phyloP scores from a whole-genome alignment of 495 filamentous ascomycete species.

The Penicillium salamii region DNA sequence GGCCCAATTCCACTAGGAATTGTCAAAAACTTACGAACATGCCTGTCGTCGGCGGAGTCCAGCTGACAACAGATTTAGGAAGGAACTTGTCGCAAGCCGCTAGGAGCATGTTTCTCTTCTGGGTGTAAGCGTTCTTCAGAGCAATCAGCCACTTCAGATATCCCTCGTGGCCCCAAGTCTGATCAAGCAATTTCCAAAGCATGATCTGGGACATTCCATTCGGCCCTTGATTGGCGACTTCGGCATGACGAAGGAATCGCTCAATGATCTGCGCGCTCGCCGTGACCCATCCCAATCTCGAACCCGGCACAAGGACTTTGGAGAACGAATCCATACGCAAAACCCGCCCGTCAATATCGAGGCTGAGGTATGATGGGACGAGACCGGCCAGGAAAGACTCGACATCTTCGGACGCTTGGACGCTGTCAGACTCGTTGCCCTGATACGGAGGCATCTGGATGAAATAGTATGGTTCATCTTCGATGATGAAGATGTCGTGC shows the following conservation, averaged over 20 bases:
- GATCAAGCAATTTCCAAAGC: slow-evolving; percentile 24
- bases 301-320: slow-evolving; percentile 30
- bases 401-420: neutral
- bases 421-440: neutral
- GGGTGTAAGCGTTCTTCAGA: neutral
- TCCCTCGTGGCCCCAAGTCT: slow-evolving; percentile 25
- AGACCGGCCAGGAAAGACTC: slow-evolving; percentile 48
- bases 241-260: slow-evolving; percentile 18
- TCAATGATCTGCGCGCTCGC: slow-evolving; percentile 21
- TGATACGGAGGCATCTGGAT: slow-evolving; percentile 39
- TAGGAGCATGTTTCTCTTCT: neutral
- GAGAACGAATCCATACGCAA: slow-evolving; percentile 38
- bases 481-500: slow-evolving; percentile 83
- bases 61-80: neutral
- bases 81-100: neutral
- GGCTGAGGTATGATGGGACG: slow-evolving; percentile 26
- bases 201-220: slow-evolving; percentile 27
- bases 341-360: slow-evolving; percentile 61
- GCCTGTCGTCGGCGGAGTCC: neutral
- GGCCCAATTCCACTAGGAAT: too few relatives aligned
- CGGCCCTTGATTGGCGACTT: slow-evolving; percentile 14
- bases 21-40: slow-evolving; percentile 7
- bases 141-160: slow-evolving; percentile 21
- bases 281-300: slow-evolving; percentile 31
- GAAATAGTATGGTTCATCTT: slow-evolving; percentile 86